Evolutionary conservation across 148 eudicot species (phyloP).

Genomic region (Amaranthus palmeri): DNA sequence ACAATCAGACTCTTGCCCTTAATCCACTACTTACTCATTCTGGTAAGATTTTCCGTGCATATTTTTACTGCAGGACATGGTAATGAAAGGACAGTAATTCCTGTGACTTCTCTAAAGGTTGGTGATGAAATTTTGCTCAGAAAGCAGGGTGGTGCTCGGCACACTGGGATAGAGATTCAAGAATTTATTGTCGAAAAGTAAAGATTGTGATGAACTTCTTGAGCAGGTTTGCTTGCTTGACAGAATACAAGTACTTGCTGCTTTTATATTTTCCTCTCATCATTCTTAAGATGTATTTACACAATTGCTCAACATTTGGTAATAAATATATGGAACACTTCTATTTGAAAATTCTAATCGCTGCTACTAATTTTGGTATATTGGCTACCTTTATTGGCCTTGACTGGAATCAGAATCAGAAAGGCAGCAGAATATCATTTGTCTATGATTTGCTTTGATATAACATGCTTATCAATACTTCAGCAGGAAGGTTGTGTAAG

Average conservation of each 20-base stretch:
- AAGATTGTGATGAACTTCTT: slow-evolving; percentile 1
- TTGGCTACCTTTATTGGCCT: no score
- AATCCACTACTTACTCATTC: not conserved
- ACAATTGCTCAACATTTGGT: no score
- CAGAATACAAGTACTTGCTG: not conserved
- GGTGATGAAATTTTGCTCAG: slow-evolving; percentile 79
- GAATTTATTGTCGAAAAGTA: slow-evolving; percentile 90
- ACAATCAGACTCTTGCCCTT: not conserved
- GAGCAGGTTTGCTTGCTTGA: not conserved
- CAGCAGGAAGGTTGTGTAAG: no score
- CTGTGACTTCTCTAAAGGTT: slow-evolving; percentile 78
- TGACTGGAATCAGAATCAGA: no score
- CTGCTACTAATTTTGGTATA: no score
- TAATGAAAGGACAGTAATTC: slow-evolving; percentile 40
- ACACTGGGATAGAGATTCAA: slow-evolving; percentile 84
- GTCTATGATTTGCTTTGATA: no score
- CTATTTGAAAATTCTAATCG: no score
- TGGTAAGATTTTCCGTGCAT: not conserved
- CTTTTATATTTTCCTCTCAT: no score
- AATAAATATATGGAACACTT: no score
- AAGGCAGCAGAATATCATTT: no score
- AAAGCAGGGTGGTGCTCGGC: slow-evolving; percentile 87
- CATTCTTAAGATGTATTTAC: no score
- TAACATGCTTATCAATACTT: no score
- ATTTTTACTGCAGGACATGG: slow-evolving; percentile 18